Conservation (phyloP, 306 rosid species). For the Mimosa bimucronata region DNA sequence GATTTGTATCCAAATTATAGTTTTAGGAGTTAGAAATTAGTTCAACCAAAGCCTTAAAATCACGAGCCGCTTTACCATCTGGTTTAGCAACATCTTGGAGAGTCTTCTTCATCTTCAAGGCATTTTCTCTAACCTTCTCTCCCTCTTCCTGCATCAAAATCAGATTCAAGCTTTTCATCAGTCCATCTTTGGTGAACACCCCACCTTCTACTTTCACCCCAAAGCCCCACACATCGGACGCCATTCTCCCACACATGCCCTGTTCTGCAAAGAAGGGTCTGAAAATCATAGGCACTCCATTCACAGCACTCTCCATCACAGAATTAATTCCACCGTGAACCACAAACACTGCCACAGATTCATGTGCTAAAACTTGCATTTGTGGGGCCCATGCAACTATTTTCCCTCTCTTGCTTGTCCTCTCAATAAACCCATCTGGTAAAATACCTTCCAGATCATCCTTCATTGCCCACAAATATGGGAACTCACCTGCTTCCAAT, state of each 20-base stretch:
- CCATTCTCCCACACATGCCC: conserved; percentile 31
- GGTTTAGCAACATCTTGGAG: conserved; percentile 20
- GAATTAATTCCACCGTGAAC: conserved; percentile 47
- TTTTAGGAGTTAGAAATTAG: neutral
- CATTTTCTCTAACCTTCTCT: conserved; percentile 30
- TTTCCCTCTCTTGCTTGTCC: conserved; percentile 30
- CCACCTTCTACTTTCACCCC: conserved; percentile 39
- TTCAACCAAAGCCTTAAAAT: conserved; percentile 11
- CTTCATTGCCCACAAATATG: conserved; percentile 33
- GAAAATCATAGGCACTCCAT: conserved; percentile 53
- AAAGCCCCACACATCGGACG: conserved; percentile 41
- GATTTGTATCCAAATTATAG: neutral
- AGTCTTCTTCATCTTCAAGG: neutral
- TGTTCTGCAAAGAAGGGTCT: conserved; percentile 48
- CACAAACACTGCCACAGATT: conserved; percentile 40
- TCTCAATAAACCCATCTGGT: conserved; percentile 43
- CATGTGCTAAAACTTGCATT: conserved; percentile 37
- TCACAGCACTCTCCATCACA: conserved; percentile 41
- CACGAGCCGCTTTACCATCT: conserved; percentile 15
- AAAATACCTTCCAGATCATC: neutral
- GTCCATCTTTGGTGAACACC: conserved; percentile 36
- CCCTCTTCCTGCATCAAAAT: conserved; percentile 39
- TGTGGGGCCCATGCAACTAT: conserved; percentile 49
- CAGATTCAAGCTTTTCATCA: conserved; percentile 35
- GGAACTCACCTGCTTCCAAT: conserved; percentile 29